Evolutionary conservation across 2,329 filamentous ascomycete species (phyloP).

Genomic region (Lachnellula suecica): DNA sequence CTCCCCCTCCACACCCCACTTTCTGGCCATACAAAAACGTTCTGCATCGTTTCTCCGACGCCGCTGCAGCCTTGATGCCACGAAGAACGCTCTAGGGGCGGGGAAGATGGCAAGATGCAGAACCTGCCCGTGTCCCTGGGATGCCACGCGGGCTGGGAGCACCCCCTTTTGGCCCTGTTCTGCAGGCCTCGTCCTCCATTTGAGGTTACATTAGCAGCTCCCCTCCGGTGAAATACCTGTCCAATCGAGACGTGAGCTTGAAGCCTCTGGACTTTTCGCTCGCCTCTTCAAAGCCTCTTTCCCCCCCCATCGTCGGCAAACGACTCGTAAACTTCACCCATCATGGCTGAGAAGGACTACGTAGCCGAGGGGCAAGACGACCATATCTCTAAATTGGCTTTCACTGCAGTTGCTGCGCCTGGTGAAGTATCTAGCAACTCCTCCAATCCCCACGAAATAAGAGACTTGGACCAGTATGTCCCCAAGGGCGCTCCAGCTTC

Average conservation of each 20-base stretch:
- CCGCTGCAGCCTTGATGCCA: no score
- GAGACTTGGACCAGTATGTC: constrained; percentile 16
- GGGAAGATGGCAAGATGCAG: background rate
- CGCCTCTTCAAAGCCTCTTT: background rate
- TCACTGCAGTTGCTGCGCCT: constrained; percentile 25
- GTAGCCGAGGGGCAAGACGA: constrained; percentile 10
- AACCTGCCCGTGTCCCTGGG: background rate
- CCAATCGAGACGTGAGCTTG: background rate
- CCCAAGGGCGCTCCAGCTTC: constrained; percentile 23
- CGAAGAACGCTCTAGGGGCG: no score
- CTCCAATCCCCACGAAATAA: constrained; percentile 16
- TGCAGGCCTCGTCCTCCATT: no score
- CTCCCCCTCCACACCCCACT: no score
- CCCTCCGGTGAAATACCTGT: no score
- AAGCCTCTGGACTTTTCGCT: background rate
- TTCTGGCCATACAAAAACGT: no score
- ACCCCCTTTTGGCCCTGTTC: no score
- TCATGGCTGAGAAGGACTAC: constrained; percentile 12
- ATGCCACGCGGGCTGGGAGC: no score
- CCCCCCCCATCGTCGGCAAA: background rate
- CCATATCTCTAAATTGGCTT: constrained; percentile 22
- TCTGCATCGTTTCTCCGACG: no score
- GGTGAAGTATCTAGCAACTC: constrained; percentile 6
- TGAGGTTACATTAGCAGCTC: no score
- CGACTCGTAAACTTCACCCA: constrained; percentile 2